Conservation (phyloP, 768 basidiomycete genomes). For the Artomyces pyxidatus region DNA sequence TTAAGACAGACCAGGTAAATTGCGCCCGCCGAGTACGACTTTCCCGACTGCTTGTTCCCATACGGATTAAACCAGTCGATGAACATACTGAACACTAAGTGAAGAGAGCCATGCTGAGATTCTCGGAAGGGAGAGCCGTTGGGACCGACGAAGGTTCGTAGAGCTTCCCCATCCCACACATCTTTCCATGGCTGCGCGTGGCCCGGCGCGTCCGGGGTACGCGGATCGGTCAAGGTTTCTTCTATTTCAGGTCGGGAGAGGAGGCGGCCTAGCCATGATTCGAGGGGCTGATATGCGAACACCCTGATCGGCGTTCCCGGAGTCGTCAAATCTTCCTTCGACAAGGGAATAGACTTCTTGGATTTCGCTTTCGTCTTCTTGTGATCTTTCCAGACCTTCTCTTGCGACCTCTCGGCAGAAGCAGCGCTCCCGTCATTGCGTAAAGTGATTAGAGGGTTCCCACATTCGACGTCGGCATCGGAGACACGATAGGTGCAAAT, state of each 20-base stretch:
- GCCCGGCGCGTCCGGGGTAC: background rate
- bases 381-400: background rate
- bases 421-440: background rate
- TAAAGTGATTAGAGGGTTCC: background rate
- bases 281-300: background rate
- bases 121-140: background rate
- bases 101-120: background rate
- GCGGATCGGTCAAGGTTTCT: too few species aligned
- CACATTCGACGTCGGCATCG: background rate
- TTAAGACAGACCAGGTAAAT: constrained; percentile 29
- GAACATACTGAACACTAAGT: constrained; percentile 2
- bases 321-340: background rate
- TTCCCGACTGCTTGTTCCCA: constrained; percentile 3
- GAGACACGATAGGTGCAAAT: background rate
- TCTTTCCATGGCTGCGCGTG: background rate
- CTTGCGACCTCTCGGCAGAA: background rate
- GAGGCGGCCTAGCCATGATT: background rate
- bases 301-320: background rate
- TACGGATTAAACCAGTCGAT: constrained; percentile 9
- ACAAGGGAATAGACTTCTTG: background rate
- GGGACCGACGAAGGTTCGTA: background rate
- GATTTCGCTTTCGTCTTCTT: background rate
- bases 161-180: constrained; percentile 1
- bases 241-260: background rate
- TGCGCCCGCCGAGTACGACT: constrained; percentile 6